Conservation (phyloP, 257 asterid species). For the Solanum pinnatisectum region DNA sequence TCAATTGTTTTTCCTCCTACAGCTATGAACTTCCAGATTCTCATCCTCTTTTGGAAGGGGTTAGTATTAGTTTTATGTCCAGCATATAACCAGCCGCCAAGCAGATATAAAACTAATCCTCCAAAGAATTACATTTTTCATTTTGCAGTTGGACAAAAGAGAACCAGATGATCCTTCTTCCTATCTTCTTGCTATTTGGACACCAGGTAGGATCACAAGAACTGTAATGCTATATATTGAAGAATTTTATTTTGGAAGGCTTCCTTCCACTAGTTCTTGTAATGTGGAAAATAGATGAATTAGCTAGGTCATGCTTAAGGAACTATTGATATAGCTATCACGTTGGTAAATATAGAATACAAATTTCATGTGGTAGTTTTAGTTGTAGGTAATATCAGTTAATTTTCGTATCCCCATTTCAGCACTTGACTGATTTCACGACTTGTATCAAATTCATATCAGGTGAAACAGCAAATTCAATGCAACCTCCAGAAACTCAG, state of each 20-base stretch:
- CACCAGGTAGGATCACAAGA: slow-evolving; percentile 63
- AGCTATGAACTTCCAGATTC: slow-evolving; percentile 95
- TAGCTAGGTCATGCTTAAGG: not conserved
- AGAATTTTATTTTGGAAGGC: not conserved
- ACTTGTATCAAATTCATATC: slow-evolving; percentile 8
- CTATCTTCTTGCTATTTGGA: slow-evolving; percentile 96
- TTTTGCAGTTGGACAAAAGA: slow-evolving; percentile 71
- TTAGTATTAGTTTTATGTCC: slow-evolving; percentile 24
- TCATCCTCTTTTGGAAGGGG: slow-evolving; percentile 83
- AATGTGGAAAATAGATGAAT: not conserved
- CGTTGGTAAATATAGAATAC: not conserved
- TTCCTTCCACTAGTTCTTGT: not conserved
- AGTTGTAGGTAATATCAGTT: not conserved
- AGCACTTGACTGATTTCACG: not conserved
- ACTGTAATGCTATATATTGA: not conserved
- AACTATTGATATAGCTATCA: not conserved
- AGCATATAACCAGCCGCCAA: not conserved
- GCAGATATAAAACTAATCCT: not conserved
- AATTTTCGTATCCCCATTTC: not conserved
- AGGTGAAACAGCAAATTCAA: slow-evolving; percentile 88
- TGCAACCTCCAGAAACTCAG: slow-evolving; percentile 72
- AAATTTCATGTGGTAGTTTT: not conserved
- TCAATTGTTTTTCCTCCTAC: slow-evolving; percentile 25
- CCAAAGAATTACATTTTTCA: slow-evolving; percentile 9
- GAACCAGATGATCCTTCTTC: slow-evolving; percentile 91